Conservation (phyloP, 495 filamentous ascomycete genomes). For the Physcia stellaris region DNA sequence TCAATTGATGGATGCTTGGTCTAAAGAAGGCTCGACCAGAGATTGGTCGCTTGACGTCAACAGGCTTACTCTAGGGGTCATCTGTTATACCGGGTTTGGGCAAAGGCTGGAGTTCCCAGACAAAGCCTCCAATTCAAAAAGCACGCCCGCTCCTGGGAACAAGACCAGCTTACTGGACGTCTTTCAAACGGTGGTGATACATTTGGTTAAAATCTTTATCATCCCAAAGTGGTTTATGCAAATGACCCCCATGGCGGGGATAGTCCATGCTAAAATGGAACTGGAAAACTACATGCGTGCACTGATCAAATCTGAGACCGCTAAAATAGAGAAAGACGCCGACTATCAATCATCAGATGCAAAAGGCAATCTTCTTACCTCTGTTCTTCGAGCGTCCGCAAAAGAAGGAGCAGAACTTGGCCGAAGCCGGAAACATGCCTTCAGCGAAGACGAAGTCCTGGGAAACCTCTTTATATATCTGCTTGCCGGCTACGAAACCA, state of each 20-base stretch:
- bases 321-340: background rate
- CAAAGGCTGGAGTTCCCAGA: background rate
- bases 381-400: background rate
- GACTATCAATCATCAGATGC: background rate
- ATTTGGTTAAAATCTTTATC: background rate
- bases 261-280: background rate
- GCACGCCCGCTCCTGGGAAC: background rate
- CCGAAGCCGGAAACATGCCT: slow-evolving; percentile 5
- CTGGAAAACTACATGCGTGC: slow-evolving; percentile 4
- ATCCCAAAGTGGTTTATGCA: background rate
- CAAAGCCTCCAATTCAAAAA: background rate
- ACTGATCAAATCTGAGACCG: slow-evolving; percentile 1
- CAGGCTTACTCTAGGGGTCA: background rate
- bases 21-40: background rate
- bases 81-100: background rate
- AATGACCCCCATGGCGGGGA: background rate
- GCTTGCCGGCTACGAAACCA: slow-evolving; percentile 38
- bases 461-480: slow-evolving; percentile 23
- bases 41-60: background rate
- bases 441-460: slow-evolving; percentile 10
- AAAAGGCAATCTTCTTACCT: slow-evolving; percentile 7
- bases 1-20: background rate
- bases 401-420: background rate
- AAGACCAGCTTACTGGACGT: background rate
- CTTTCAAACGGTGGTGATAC: background rate